Evolutionary conservation across 768 basidiomycete genomes (phyloP).

Genomic region (Lepiota venenata): DNA sequence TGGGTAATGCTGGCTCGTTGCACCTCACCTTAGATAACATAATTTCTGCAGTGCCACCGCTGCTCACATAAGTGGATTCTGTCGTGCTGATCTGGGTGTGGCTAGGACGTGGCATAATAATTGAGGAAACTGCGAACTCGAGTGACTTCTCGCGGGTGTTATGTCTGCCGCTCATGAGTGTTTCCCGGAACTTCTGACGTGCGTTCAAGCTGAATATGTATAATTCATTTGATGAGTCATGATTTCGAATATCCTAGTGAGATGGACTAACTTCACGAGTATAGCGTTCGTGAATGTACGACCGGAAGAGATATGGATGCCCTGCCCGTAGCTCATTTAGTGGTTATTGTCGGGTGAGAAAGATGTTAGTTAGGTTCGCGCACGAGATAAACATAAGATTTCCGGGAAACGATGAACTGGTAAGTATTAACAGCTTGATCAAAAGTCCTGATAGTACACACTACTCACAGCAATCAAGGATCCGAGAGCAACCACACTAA

Average conservation of each 20-base stretch:
- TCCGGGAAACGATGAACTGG: neutral
- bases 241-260: too few relatives aligned
- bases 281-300: conserved; percentile 19
- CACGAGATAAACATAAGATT: neutral
- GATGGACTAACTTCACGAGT: conserved; percentile 14
- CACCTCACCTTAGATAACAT: too few relatives aligned
- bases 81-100: neutral
- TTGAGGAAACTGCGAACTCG: neutral
- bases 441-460: neutral
- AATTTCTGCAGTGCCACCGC: too few relatives aligned
- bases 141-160: neutral
- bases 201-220: conserved; percentile 6
- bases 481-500: conserved; percentile 13
- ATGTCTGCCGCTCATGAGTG: neutral
- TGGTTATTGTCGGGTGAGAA: too few relatives aligned
- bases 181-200: conserved; percentile 4
- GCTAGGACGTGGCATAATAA: neutral
- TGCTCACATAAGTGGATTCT: neutral
- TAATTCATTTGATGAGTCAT: too few relatives aligned
- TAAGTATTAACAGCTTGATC: neutral
- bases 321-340: conserved; percentile 5
- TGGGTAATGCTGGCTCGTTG: too few relatives aligned
- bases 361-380: neutral
- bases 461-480: conserved; percentile 11
- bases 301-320: conserved; percentile 16